Base-by-base conservation (phyloP, 352 stramenopile species). In the Globisporangium yorkense region DNA sequence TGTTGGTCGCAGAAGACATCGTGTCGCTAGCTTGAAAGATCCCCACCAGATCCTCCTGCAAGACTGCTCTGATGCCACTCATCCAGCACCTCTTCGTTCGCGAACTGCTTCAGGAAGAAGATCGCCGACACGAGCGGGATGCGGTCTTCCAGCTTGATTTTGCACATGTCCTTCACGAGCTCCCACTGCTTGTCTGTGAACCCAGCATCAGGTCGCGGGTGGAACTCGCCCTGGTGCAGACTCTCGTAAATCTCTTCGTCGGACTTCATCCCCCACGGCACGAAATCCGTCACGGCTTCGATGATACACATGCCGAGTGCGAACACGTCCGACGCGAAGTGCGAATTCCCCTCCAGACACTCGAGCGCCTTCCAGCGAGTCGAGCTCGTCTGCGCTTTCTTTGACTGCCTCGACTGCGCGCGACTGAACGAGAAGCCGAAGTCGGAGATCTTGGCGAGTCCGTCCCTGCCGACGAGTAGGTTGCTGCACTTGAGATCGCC, bases 401-500 rank as follows among this genome's bases (percentile, higher is more conserved):
- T 45, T 35, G 57, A 66, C 2, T 75, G 47, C 10, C 49, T 58
- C 0, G 67, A 75, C 55, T 77, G 57, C 20, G 39, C 63, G 13
- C 57, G 58, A 21, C 74, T 75, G 52, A 67, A 77, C 10, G 52
- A 66, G 35, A 72, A 77, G 5, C 70, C 65, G 27, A 81, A 81
- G 65, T 81, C 72, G 49, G 62, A 69, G 51, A 81, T 64, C 59
- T 72, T 72, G 27, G 68, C 67, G 33, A 60, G 70, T 39, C 59
- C 53, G 44, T 77, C 53, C 6, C 66, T 50, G 15, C 80, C 84
- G 9, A 96, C 67, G 6, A 97, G 70, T 20, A 97, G 63, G 65
- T 97, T 97, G 53, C 71, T 87, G 50, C 82, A 87, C 56, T 96
- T 96, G n/a, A 96, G 70, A 50, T 96, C 84, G 12, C 88, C 80